Conservation (phyloP, 495 filamentous ascomycete genomes). For the Neurospora sp. region DNA sequence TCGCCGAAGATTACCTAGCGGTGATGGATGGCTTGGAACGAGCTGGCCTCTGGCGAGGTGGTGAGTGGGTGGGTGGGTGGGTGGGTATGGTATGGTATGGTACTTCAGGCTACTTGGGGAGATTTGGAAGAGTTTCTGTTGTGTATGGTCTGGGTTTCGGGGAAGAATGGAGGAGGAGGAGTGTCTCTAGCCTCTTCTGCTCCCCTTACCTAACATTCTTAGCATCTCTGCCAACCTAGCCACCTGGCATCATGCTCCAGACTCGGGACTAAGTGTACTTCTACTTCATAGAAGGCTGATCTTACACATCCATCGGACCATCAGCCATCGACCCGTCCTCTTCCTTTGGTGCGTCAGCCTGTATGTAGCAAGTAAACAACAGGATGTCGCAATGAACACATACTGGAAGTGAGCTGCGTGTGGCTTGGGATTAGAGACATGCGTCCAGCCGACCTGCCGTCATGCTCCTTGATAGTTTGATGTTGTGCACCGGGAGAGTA, state of each 20-base stretch:
- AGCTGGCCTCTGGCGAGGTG: background rate
- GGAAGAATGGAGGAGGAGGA: background rate
- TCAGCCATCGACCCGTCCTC: background rate
- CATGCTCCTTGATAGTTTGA: background rate
- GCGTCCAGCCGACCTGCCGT: background rate
- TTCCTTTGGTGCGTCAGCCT: background rate
- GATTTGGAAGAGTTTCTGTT: background rate
- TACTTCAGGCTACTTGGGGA: background rate
- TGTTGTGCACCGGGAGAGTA: background rate
- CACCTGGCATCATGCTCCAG: too few relatives aligned
- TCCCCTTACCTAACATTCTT: too few relatives aligned
- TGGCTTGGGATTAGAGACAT: background rate
- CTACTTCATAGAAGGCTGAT: background rate
- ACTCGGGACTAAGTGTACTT: background rate
- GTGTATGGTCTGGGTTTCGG: too few relatives aligned
- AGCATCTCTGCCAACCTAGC: too few relatives aligned
- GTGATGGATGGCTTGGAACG: background rate
- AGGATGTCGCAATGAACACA: background rate
- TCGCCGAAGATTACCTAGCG: background rate
- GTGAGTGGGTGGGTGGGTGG: background rate
- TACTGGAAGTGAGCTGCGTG: background rate
- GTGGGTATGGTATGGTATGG: background rate
- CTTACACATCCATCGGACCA: background rate
- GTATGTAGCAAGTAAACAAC: background rate
- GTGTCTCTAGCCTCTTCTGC: background rate